Evolutionary conservation across 495 filamentous ascomycete species (phyloP), one percentile per base, ranked within the genome.

Genomic region (Tuber magnatum): DNA sequence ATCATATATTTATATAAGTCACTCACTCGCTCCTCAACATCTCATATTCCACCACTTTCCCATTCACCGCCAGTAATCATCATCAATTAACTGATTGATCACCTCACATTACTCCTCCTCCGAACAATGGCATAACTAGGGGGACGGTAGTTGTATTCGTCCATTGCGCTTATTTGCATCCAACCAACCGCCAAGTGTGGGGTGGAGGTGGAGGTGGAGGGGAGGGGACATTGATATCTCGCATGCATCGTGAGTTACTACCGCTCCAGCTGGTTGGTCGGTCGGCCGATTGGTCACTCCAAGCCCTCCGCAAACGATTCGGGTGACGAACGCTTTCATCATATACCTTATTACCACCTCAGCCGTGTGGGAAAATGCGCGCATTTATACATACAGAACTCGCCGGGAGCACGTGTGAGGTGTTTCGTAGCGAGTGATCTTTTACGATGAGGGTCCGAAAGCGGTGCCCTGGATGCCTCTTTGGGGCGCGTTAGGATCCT

Each of bases 1-100:
- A 35, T 65, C 56, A 65, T 35, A 32, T 65, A 65, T 65, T 16
- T 35, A 65, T n/a, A n/a, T 65, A 65, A 65, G 56, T 65, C 56
- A 65, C 56, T 65, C 56, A 65, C 43, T n/a, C n/a, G n/a, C n/a
- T n/a, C 51, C 51, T 3, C 56, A 65, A 18, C 10, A 65, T 65
- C 56, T 65, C 56, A 65, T 65, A 65, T 65, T 65, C 56, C 56
- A n/a, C n/a, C n/a, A n/a, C n/a, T n/a, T 2, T 7, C n/a, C 20
- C 46, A 24, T 28, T 10, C 46, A 10, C 46, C 51, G n/a, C 12
- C 56, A n/a, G n/a, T n/a, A n/a, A 56, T 61, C 24, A 61, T 61
- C 51, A 61, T 32, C 14, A 10, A 18, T 35, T 65, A 65, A 65
- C 56, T 65, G 56, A 65, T 35, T 65, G 12, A 35, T 65, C 56